Percentiles rank a stretch among this genome's conserved stretches.
phyloP scores from a whole-genome alignment of 495 filamentous ascomycete genomes.

The Wilcoxina mikolae region DNA sequence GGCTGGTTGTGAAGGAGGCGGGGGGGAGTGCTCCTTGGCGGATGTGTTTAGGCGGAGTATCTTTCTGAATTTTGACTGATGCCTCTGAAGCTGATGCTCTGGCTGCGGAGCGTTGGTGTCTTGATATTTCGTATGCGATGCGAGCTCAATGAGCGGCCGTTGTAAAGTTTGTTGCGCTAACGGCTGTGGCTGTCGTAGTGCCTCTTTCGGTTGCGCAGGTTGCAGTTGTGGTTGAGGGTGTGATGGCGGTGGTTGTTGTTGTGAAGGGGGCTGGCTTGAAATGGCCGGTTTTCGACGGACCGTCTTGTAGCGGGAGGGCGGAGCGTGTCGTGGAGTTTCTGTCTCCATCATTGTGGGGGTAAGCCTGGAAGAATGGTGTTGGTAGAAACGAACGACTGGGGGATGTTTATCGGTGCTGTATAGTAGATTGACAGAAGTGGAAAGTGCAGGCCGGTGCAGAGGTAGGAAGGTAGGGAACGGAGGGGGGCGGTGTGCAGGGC shows the following conservation, averaged over 20 bases:
- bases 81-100: neutral
- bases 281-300: slow-evolving; percentile 18
- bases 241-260: slow-evolving; percentile 6
- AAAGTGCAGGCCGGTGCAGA: no score
- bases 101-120: neutral
- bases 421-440: no score
- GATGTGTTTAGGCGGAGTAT: slow-evolving; percentile 23
- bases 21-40: slow-evolving; percentile 9
- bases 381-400: no score
- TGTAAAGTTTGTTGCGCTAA: neutral
- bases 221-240: neutral
- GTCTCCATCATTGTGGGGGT: slow-evolving; percentile 19
- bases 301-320: slow-evolving; percentile 25
- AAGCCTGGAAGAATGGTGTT: no score
- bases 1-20: slow-evolving; percentile 5
- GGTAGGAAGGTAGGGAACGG: no score
- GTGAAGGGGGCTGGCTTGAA: slow-evolving; percentile 6
- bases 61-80: slow-evolving; percentile 21
- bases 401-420: no score
- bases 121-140: neutral
- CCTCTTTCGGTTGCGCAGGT: neutral
- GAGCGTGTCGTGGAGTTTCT: slow-evolving; percentile 16
- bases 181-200: neutral
- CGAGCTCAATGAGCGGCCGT: neutral
- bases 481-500: no score